A percentile compares a stretch with the other conserved stretches of the same genome.
These are phyloP conservation scores for Fusarium sp. DNA, from an alignment of 2,329 filamentous ascomycete genomes.

Conservation along the genomic window DNA sequence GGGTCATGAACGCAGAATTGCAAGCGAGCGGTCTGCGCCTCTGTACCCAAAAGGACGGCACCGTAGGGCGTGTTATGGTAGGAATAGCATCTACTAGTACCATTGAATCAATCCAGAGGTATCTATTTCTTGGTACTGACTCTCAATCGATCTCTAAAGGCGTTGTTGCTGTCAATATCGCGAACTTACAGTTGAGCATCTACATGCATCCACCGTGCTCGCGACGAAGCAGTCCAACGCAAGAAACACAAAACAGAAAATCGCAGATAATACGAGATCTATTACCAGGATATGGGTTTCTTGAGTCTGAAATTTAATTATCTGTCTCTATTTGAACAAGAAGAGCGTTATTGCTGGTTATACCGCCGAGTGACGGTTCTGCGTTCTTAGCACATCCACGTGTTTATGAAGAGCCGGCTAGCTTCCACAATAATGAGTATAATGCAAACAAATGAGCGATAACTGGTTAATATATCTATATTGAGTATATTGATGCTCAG, in stretches of 20 bases:
- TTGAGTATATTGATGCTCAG: rapidly evolving
- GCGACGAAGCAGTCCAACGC: background rate
- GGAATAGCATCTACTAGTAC: background rate
- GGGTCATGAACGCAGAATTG: rapidly evolving
- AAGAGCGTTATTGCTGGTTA: rapidly evolving
- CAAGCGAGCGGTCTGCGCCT: background rate
- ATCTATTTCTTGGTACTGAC: too few species aligned
- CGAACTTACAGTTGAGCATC: background rate
- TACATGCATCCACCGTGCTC: rapidly evolving
- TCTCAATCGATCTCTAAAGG: background rate
- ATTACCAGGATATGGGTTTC: rapidly evolving
- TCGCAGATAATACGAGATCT: rapidly evolving
- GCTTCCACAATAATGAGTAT: background rate
- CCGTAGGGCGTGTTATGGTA: background rate
- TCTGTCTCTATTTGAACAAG: background rate
- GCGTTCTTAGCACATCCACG: background rate
- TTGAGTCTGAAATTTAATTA: background rate
- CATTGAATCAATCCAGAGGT: background rate
- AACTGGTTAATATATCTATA: rapidly evolving
- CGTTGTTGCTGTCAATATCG: background rate
- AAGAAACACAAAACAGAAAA: background rate
- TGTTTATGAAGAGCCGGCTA: background rate
- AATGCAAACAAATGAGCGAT: background rate
- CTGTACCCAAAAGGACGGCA: background rate
- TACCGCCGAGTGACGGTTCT: background rate